phyloP scores from a whole-genome alignment of 2,329 filamentous ascomycete genomes.

The Ophiocordyceps polyrhachis-furcata region DNA sequence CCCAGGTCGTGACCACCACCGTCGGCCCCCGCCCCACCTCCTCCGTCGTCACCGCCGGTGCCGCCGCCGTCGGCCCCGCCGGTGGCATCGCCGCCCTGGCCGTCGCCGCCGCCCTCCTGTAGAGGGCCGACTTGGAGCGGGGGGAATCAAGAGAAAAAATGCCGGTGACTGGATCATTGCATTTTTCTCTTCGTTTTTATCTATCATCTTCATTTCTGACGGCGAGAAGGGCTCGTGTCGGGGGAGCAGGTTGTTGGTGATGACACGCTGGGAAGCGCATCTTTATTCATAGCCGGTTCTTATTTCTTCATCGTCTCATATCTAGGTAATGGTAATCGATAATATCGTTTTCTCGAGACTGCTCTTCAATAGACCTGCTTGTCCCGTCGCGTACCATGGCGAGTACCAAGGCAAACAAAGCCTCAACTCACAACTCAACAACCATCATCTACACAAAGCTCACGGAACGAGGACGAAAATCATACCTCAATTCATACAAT shows the following conservation, averaged over 20 bases:
- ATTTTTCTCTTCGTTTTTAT: too few species aligned
- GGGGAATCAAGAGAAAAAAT: too few species aligned
- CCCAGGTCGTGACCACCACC: constrained; percentile 3
- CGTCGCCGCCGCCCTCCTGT: constrained; percentile 17
- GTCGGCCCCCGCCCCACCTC: constrained; percentile 4
- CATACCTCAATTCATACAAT: background rate
- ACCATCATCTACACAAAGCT: too few species aligned
- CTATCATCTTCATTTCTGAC: background rate
- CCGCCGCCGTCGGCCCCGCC: constrained; percentile 12
- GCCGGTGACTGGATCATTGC: background rate
- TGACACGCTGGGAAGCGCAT: background rate
- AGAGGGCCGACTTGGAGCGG: too few species aligned
- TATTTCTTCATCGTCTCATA: background rate
- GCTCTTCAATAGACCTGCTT: too few species aligned
- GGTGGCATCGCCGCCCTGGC: constrained; percentile 15
- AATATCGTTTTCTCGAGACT: background rate
- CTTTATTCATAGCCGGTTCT: background rate
- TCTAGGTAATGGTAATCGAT: background rate
- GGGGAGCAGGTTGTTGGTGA: background rate
- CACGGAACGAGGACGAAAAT: too few species aligned
- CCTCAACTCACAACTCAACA: too few species aligned
- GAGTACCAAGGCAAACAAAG: too few species aligned
- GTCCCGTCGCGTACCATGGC: too few species aligned
- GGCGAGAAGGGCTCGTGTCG: too few species aligned
- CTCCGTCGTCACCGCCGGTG: constrained; percentile 9